Base-by-base conservation (phyloP, 2,329 filamentous ascomycete genomes). In the Nannizzia gypsea region DNA sequence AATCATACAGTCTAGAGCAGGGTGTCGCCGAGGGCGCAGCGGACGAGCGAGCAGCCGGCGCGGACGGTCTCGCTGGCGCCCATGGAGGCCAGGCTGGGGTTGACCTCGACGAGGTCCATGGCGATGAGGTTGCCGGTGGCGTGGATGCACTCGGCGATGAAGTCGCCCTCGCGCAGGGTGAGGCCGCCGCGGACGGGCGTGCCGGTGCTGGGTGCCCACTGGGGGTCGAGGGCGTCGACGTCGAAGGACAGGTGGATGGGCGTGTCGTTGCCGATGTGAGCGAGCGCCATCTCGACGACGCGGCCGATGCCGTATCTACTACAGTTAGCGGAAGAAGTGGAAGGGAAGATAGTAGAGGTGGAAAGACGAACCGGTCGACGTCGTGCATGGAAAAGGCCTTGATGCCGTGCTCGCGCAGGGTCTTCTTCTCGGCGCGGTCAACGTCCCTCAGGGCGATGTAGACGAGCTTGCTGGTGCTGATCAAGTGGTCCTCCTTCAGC, bases 321-420 rank as follows among this genome's bases (percentile, higher is more conserved):
- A n/a, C n/a, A 52, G 31, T 52, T 38, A n/a, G 13, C 8, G 40
- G 13, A 26, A 52, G 15, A 17, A 46, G 46, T 24, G 15, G 26
- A 46, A 34, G 8, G 6, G 24, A 1, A 4, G n/a, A 13, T 4
- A 8, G 2, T 17, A 17, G 38, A 4, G 15, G 1, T n/a, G 38
- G 2, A 17, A 5, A 6, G 38, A 42, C 38, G 5, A 15, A 90
- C 87, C 83, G 82, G 75, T 99, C 93, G 73, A 99, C 88, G 71
- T 99, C 93, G 72, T 96, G 93, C 93, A 99, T 99, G 77, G 87
- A 92, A 70, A 97, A 99, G 3, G 92, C 92, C 79, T 89, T 92
- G 78, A 99, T 93, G 46, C 87, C 86, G 69, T 97, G 80, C 65
- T 97, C 89, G 61, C 86, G 82, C 64, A 99, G 78, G 63, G 96